Evolutionary conservation across 495 filamentous ascomycete species (phyloP), one percentile per base, ranked within the genome.

Genomic region (Paragyromitra xinjiangensis): DNA sequence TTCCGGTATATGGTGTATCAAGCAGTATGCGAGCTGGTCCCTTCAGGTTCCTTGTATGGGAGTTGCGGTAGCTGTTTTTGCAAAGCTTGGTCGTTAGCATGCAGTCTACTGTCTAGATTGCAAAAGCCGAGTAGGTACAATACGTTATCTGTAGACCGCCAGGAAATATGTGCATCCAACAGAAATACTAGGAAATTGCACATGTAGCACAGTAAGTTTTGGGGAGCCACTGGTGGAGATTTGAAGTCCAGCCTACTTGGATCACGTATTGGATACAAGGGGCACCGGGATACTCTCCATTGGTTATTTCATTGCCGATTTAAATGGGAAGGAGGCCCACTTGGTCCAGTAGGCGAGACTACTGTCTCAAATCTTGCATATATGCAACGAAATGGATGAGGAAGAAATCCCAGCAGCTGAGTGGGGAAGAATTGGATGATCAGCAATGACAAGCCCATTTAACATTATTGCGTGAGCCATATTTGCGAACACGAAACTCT

Each of bases 321-420:
- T 48, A 39, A 45, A 44, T 61, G 16, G 29, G 19, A 63, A 29
- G 22, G 22, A 70, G 24, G 9, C 24, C 22, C 40, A 26, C n/a
- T 48, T 44, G 42, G 24, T 16, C 14, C 42, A 56, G 50, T 34
- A 53, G 48, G 2, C 58, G 26, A 34, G 58, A 45, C 67, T 75
- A 55, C 51, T 50, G 24, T 64, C 69, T 64, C 64, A 39, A 69
- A 74, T 74, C 55, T 75, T 69, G 72, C 66, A 75, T 58, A 48
- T 73, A 70, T 75, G 71, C 51, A 74, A 29, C 6, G 37, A 34
- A 62, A 51, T 64, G 58, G 40, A 76, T 72, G 59, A 56, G 73
- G 70, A 73, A 64, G 22, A 19, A 53, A 19, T 40, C 19, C 24
- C 16, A 63, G 42, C 42, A 34, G 24, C 6, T 42, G 22, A 55